Percentiles rank a stretch among this genome's conserved stretches.
phyloP scores from a whole-genome alignment of 2,329 filamentous ascomycete species.

The Volutella citrinella region DNA sequence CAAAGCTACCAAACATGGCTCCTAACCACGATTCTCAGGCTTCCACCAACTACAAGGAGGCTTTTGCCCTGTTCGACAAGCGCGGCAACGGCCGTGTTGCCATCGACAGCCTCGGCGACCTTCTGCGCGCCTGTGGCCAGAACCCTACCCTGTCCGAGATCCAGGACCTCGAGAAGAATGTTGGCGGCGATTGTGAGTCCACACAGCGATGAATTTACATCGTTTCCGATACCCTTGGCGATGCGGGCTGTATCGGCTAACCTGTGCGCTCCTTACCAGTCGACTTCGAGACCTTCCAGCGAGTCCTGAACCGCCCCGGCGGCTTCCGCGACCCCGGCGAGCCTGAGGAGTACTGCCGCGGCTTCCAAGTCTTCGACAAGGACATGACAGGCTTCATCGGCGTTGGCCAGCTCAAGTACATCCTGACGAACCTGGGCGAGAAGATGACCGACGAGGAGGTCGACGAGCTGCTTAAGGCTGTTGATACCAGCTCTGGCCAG shows the following conservation, averaged over 20 bases:
- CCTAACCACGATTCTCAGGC: slow-evolving; percentile 60
- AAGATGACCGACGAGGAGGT: slow-evolving; percentile 99
- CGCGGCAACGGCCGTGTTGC: slow-evolving; percentile 91
- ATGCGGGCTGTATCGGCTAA: slow-evolving; percentile 10
- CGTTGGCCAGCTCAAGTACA: slow-evolving; percentile 96
- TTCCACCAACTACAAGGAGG: slow-evolving; percentile 99
- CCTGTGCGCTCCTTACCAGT: slow-evolving; percentile 54
- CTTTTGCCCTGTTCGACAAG: slow-evolving; percentile 99
- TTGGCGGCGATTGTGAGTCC: slow-evolving; percentile 85
- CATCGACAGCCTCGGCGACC: slow-evolving; percentile 82
- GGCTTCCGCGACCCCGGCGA: slow-evolving; percentile 98
- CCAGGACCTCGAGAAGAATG: slow-evolving; percentile 81
- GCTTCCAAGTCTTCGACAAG: slow-evolving; percentile 99
- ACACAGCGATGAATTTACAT: not conserved
- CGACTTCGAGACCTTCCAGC: slow-evolving; percentile 96
- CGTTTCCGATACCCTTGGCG: not conserved
- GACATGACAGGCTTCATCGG: slow-evolving; percentile 98
- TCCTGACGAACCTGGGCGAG: slow-evolving; percentile 95
- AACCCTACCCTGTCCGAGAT: slow-evolving; percentile 96
- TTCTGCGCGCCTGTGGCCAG: slow-evolving; percentile 94
- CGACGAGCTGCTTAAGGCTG: slow-evolving; percentile 96
- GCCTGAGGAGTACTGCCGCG: slow-evolving; percentile 96
- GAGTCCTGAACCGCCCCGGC: slow-evolving; percentile 93
- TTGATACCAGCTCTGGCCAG: slow-evolving; percentile 93
- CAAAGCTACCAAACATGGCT: slow-evolving; percentile 40